Conservation (phyloP, 495 filamentous ascomycete genomes). For the Hyaloscypha bicolor region DNA sequence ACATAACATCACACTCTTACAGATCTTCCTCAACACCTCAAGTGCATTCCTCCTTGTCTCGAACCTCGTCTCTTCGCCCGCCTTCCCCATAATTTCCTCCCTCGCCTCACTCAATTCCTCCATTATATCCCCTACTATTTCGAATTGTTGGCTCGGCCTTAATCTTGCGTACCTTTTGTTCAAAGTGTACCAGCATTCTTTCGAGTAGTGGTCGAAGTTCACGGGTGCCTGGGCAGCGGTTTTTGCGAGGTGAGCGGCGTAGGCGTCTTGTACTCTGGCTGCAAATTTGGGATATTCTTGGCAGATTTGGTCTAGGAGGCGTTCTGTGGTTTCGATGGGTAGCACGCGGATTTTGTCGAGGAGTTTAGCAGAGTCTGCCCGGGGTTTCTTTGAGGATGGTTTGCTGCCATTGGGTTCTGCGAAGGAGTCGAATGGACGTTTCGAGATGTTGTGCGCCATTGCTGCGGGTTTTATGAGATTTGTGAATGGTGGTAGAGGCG, state of each 20-base stretch:
- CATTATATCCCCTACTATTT: conserved; percentile 13
- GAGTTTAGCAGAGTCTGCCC: background rate
- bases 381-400: background rate
- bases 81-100: conserved; percentile 9
- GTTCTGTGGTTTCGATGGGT: background rate
- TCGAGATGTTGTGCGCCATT: background rate
- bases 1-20: conserved; percentile 22
- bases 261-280: background rate
- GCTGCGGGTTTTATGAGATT: background rate
- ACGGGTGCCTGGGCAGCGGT: conserved; percentile 4
- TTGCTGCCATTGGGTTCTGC: background rate
- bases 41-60: conserved; percentile 25
- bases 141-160: conserved; percentile 9
- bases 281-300: background rate
- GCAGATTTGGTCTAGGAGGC: background rate
- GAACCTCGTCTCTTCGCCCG: conserved; percentile 16
- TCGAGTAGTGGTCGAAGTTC: conserved; percentile 18
- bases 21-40: conserved; percentile 21
- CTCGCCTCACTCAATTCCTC: background rate
- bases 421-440: background rate
- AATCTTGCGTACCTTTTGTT: conserved; percentile 13
- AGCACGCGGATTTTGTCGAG: background rate
- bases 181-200: conserved; percentile 20
- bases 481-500: background rate
- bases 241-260: conserved; percentile 6